Percentiles rank a stretch among this genome's conserved stretches.
These are phyloP conservation scores for Lithocarpus polystachyus DNA, from an alignment of 306 rosid species.

Conservation along the genomic window DNA sequence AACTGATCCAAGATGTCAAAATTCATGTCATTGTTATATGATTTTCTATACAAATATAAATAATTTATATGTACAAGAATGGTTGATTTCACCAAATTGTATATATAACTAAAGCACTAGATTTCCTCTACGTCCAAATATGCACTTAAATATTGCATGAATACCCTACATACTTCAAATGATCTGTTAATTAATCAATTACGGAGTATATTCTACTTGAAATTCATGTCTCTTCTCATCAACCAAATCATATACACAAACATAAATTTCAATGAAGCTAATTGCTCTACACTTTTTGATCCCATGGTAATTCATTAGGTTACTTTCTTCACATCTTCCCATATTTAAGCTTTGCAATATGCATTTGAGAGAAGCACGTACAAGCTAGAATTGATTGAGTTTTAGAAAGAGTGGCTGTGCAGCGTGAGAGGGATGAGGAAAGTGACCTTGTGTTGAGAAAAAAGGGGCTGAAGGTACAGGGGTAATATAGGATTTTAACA, in stretches of 20 bases:
- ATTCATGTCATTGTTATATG: no score
- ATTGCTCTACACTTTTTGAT: conserved; percentile 56
- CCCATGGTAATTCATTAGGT: conserved; percentile 49
- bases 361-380: no score
- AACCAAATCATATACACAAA: conserved; percentile 39
- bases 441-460: no score
- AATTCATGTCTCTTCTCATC: conserved; percentile 48
- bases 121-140: conserved; percentile 24
- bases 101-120: neutral
- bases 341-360: conserved; percentile 42
- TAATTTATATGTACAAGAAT: no score
- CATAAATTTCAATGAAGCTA: conserved; percentile 60
- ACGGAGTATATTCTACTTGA: conserved; percentile 32
- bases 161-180: conserved; percentile 35
- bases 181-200: conserved; percentile 59
- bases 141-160: conserved; percentile 13
- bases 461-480: no score
- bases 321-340: conserved; percentile 68
- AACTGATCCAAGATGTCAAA: no score
- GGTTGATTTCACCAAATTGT: no score
- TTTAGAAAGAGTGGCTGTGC: no score
- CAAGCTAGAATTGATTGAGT: no score
- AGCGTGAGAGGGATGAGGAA: no score
- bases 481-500: no score
- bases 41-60: no score